Base-by-base conservation (phyloP, 768 basidiomycete genomes). In the Dioszegia crocea region DNA sequence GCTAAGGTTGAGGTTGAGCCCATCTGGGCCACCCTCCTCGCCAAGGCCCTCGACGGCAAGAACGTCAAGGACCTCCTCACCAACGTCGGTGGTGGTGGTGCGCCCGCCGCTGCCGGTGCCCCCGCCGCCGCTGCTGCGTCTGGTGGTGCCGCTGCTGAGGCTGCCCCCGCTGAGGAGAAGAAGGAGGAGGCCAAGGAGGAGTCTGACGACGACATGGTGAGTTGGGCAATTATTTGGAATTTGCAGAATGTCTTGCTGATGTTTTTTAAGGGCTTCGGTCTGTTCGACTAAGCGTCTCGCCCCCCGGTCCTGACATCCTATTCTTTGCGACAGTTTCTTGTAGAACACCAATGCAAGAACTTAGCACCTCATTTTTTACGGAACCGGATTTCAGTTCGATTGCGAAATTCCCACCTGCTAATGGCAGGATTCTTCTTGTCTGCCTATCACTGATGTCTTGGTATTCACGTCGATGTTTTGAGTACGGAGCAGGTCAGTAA, bases 21-120 rank as follows among this genome's bases (percentile, higher is more conserved):
- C 58, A 98, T 99, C 82, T 98, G 96, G 96, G 92, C 92, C 59
- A 80, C 87, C 14, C 88, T 99, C 71, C 89, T 99, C 75, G 89
- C 94, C 63, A 98, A 96, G 80, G 94, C 96, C 33, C 86, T 99
- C 54, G 92, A 94, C 80, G 94, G 93, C 74, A 96, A 94, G 84
- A 85, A 98, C 81, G 84, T 99, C 73, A 97, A 91, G 81, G 91
- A 93, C 44, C 83, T 98, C 53, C 84, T 99, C 65, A 88, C 88
- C 63, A 94, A 91, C 82, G 91, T 99, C 63, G 93, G 94, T 64
- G 82, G 89, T 56, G 91, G 93, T 62, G 92, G 90, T 62, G 89
- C 86, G 68, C 87, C 90, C 48, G 88, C 86, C 55, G 85, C 84
- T 55, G 83, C 71, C 61, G 83, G 78, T 50, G 78, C 81, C 19